phyloP scores from a whole-genome alignment of 208 protist species.

The Acanthamoeba lenticulata region DNA sequence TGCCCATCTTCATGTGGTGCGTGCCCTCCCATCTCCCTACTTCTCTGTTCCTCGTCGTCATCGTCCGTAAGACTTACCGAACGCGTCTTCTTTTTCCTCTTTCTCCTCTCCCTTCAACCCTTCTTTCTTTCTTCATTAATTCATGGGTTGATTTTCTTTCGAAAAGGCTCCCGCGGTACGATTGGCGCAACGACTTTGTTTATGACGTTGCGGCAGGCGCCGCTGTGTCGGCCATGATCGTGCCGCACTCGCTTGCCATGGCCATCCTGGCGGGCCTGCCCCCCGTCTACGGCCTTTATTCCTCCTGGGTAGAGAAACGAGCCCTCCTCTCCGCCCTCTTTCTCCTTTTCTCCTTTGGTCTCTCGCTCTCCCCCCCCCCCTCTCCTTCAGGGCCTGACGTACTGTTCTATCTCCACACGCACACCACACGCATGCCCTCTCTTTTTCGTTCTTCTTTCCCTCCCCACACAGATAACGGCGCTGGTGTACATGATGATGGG shows the following conservation, averaged over 20 bases:
- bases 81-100: too few relatives aligned
- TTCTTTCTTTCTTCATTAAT: background rate
- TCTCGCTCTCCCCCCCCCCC: background rate
- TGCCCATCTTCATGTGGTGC: constrained; percentile 61
- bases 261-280: constrained; percentile 61
- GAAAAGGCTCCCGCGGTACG: constrained; percentile 32
- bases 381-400: background rate
- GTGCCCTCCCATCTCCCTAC: background rate
- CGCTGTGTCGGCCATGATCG: constrained; percentile 50
- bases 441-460: background rate
- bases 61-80: too few relatives aligned
- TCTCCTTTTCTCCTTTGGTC: too few relatives aligned
- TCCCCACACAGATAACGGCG: constrained; percentile 9
- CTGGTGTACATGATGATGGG: constrained; percentile 56
- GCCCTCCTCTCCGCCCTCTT: too few relatives aligned
- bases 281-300: constrained; percentile 64
- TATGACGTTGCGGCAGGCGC: constrained; percentile 44
- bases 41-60: background rate
- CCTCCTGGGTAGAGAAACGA: constrained; percentile 61
- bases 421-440: background rate
- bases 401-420: too few relatives aligned
- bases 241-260: constrained; percentile 53
- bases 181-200: background rate
- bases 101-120: background rate
- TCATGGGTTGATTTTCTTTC: too few relatives aligned